phyloP scores from a whole-genome alignment of 257 asterid species.

The Gentiana straminea region DNA sequence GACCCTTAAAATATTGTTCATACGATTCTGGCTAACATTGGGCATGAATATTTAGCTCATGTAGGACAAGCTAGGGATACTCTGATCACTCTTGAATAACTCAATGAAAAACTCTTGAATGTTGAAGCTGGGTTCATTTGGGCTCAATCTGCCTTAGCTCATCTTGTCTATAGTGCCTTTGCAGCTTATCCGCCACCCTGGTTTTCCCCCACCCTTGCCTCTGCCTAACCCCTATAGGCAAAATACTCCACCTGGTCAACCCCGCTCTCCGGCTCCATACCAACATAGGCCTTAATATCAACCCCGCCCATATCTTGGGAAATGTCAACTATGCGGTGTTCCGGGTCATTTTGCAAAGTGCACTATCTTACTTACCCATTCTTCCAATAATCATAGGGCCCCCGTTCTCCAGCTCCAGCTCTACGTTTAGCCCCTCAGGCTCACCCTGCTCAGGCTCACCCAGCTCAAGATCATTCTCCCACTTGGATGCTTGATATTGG shows the following conservation, averaged over 20 bases:
- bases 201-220: background rate
- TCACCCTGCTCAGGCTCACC: background rate
- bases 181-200: background rate
- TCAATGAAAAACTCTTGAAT: background rate
- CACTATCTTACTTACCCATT: background rate
- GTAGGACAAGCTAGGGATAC: background rate
- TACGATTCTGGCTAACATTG: background rate
- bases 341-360: background rate
- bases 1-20: conserved; percentile 1
- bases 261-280: background rate
- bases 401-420: background rate
- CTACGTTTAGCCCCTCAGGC: too few species aligned
- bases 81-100: background rate
- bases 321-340: background rate
- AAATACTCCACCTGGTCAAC: too few species aligned
- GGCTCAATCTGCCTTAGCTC: too few species aligned
- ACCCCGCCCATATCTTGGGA: background rate
- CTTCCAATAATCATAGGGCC: background rate
- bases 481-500: conserved; percentile 6
- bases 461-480: too few species aligned
- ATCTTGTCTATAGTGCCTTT: background rate
- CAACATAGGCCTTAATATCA: background rate
- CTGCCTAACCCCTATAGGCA: background rate
- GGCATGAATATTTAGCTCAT: background rate
- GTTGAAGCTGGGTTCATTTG: background rate